Conservation (phyloP, 1,284 basidiomycete species). For the Termitomyces sp. region DNA sequence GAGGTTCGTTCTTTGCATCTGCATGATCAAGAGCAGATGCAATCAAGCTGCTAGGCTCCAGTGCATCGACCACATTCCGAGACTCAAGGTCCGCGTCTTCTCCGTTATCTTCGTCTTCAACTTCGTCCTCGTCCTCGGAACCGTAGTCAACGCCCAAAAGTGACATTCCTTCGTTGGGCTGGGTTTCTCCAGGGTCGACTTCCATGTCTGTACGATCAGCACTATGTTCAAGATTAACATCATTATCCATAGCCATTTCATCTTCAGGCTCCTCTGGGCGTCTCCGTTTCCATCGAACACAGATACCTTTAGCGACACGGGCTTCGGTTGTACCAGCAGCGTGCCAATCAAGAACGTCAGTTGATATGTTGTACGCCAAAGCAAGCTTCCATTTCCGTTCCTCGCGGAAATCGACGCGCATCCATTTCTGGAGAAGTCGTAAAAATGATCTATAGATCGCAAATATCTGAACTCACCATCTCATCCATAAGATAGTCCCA, state of each 20-base stretch:
- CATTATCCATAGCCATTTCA: constrained; percentile 27
- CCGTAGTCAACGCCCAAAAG: constrained; percentile 43
- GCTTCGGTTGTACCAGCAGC: constrained; percentile 61
- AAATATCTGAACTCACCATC: constrained; percentile 60
- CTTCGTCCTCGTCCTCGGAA: constrained; percentile 57
- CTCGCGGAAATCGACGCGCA: constrained; percentile 92
- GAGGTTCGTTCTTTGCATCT: constrained; percentile 22
- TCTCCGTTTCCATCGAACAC: constrained; percentile 59
- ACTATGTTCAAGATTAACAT: constrained; percentile 13
- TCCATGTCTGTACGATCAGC: constrained; percentile 13
- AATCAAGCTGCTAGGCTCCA: constrained; percentile 46
- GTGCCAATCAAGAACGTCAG: constrained; percentile 86
- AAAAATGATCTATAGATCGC: background rate
- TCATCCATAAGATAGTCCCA: constrained; percentile 98
- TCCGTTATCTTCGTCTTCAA: constrained; percentile 64
- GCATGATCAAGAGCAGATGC: constrained; percentile 48
- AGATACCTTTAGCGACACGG: constrained; percentile 64
- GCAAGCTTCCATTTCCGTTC: constrained; percentile 92
- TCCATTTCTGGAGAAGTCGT: constrained; percentile 77
- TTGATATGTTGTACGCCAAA: constrained; percentile 81
- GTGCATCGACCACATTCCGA: constrained; percentile 50
- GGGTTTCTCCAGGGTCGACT: constrained; percentile 12
- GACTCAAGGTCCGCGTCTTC: constrained; percentile 51
- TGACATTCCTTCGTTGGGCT: constrained; percentile 17
- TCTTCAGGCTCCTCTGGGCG: constrained; percentile 19